A percentile compares a stretch with the other conserved stretches of the same genome.
Evolutionary conservation across 129 eudicot species (phyloP).

Genomic region (Centrapalus pauciflorus): DNA sequence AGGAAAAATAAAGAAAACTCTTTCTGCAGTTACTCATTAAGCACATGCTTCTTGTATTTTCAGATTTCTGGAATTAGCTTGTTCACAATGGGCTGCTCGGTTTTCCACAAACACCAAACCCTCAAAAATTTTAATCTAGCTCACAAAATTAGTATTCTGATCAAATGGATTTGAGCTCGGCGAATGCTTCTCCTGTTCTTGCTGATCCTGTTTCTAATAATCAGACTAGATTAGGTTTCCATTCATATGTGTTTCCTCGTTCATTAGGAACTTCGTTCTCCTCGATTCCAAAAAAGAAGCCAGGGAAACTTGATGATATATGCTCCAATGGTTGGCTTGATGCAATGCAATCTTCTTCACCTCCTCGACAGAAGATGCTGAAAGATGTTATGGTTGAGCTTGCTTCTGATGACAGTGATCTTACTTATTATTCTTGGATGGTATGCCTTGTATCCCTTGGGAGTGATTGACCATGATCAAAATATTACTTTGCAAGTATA

Average conservation of each 20-base stretch:
- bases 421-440: conserved; percentile 62
- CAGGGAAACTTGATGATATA: conserved; percentile 64
- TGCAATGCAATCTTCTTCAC: conserved; percentile 84
- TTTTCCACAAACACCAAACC: background rate
- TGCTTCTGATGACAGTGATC: conserved; percentile 53
- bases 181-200: conserved; percentile 60
- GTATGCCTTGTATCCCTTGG: conserved; percentile 25
- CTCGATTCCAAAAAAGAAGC: conserved; percentile 49
- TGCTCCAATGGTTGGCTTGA: conserved; percentile 79
- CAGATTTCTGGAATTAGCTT: conserved; percentile 37
- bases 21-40: background rate
- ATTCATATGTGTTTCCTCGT: conserved; percentile 37
- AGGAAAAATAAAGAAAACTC: too few species aligned
- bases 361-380: conserved; percentile 57
- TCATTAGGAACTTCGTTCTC: conserved; percentile 39
- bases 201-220: conserved; percentile 52
- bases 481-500: too few species aligned
- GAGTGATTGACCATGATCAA: background rate
- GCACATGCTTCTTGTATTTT: conserved; percentile 1
- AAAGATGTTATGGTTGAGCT: conserved; percentile 45
- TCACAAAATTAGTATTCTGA: background rate
- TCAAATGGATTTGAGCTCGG: conserved; percentile 55
- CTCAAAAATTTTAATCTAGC: background rate
- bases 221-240: conserved; percentile 49
- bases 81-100: conserved; percentile 49